Evolutionary conservation across 129 eudicot species (phyloP), one percentile per base, ranked within the genome.

Genomic region (Sambucus nigra): DNA sequence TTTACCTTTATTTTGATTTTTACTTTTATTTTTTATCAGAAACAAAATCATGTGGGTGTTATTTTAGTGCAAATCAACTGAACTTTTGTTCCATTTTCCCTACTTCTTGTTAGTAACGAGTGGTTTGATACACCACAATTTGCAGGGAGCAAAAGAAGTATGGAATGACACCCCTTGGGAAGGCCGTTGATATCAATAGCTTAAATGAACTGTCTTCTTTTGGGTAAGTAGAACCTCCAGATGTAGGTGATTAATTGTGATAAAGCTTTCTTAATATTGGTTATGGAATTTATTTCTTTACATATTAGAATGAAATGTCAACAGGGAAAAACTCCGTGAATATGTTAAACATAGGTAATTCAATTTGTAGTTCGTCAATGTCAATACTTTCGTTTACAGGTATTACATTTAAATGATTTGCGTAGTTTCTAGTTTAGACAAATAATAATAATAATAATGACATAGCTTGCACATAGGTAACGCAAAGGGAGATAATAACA

Each of bases 121-220:
- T 25, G 35, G 5, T 20, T 59, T 63, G 68, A 48, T 56, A 21
- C 20, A 27, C 5, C 27, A 11, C 11, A 20, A 42, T 47, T 51
- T 73, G 61, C 78, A 89, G 98, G 94, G 98, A 89, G 66, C 98
- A 84, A 61, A 84, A 85, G 79, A 56, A 50, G 28, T 85, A 78
- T 60, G 98, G 98, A 76, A 72, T 60, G 49, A 89, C 98, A 3
- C 83, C 95, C 0, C 86, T 76, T 28, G 70, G 59, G 57, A 89
- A 85, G 68, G 79, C 95, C 26, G 93, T 89, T 53, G 86, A 89
- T 72, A 64, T 89, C 47, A 66, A 71, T 55, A 85, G 64, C 59
- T 55, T 89, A 57, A 77, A 76, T 47, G 82, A 76, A 66, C 60
- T 89, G 68, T 73, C 63, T 57, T 62, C 78, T 21, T 60, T 81